These are phyloP conservation scores for Xylariaceae sp. DNA, from an alignment of 2,329 filamentous ascomycete species.

Conservation along the genomic window DNA sequence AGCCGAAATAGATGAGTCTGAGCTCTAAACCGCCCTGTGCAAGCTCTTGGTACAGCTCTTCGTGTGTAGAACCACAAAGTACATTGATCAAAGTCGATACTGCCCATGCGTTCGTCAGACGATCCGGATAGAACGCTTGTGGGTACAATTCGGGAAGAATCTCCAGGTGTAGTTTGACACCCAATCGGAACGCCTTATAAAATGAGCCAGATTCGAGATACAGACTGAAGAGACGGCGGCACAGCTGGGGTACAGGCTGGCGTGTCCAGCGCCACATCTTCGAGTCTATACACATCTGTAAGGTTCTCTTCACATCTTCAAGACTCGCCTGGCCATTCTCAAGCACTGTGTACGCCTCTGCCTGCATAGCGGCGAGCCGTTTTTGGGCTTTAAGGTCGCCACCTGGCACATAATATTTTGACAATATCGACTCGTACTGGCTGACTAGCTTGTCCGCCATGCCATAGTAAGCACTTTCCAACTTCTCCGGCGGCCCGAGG, in stretches of 20 bases:
- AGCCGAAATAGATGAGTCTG: conserved; percentile 35
- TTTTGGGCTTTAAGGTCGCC: conserved; percentile 24
- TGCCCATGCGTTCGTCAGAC: conserved; percentile 32
- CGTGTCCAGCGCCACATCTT: conserved; percentile 36
- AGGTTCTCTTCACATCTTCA: conserved; percentile 28
- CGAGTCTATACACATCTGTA: conserved; percentile 37
- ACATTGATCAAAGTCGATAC: conserved; percentile 36
- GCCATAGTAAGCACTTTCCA: conserved; percentile 24
- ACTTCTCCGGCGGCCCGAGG: conserved; percentile 29
- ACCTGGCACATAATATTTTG: conserved; percentile 17
- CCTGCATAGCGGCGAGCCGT: conserved; percentile 34
- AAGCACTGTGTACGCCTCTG: conserved; percentile 33
- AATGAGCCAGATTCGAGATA: conserved; percentile 32
- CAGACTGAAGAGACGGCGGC: conserved; percentile 30
- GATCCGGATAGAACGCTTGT: conserved; percentile 34
- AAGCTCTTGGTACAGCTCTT: conserved; percentile 33
- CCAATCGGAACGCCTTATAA: conserved; percentile 35
- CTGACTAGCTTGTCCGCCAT: conserved; percentile 30
- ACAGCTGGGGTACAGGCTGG: conserved; percentile 36
- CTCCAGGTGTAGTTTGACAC: conserved; percentile 36
- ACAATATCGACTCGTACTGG: conserved; percentile 22
- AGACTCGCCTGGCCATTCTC: conserved; percentile 18
- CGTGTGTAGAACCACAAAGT: conserved; percentile 29
- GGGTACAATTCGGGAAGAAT: conserved; percentile 30
- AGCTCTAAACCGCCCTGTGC: conserved; percentile 32